phyloP scores from a whole-genome alignment of 495 filamentous ascomycete genomes.

The Penicillium paradoxum region DNA sequence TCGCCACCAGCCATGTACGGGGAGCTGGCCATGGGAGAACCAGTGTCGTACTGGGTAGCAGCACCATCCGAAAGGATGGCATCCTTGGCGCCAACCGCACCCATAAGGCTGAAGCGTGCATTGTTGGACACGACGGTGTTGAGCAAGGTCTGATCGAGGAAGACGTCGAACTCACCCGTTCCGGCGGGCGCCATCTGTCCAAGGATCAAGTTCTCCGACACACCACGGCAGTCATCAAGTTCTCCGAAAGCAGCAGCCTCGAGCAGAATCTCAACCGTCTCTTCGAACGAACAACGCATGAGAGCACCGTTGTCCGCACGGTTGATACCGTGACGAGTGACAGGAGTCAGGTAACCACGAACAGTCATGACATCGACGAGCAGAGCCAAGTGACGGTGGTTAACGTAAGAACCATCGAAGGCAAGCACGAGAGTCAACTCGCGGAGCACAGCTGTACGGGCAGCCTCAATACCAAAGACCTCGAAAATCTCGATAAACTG shows the following conservation, averaged over 20 bases:
- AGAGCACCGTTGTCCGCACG: constrained; percentile 93
- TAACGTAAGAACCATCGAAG: constrained; percentile 98
- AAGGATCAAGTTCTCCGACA: constrained; percentile 98
- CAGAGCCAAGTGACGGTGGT: constrained; percentile 94
- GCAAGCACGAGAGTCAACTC: constrained; percentile 88
- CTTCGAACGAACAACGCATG: constrained; percentile 99
- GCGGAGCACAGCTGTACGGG: constrained; percentile 74
- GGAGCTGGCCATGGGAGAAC: constrained; percentile 79
- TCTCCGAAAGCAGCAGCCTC: constrained; percentile 93
- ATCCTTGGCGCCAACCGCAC: constrained; percentile 68
- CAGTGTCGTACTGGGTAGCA: constrained; percentile 89
- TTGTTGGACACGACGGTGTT: constrained; percentile 92
- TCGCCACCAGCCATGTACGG: constrained; percentile 72
- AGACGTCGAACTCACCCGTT: constrained; percentile 89
- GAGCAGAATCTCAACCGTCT: constrained; percentile 95
- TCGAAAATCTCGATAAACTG: constrained; percentile 90
- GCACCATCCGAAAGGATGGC: constrained; percentile 69
- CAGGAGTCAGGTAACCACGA: constrained; percentile 85
- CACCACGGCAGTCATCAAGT: constrained; percentile 93
- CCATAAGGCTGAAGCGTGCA: constrained; percentile 71
- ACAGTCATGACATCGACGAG: constrained; percentile 98
- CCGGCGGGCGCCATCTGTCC: constrained; percentile 95
- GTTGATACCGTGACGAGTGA: constrained; percentile 98
- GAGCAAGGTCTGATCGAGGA: constrained; percentile 89
- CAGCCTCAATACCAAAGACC: constrained; percentile 94